These are phyloP conservation scores for Trematosphaeria pertusa DNA, from an alignment of 2,329 filamentous ascomycete species.

Conservation along the genomic window DNA sequence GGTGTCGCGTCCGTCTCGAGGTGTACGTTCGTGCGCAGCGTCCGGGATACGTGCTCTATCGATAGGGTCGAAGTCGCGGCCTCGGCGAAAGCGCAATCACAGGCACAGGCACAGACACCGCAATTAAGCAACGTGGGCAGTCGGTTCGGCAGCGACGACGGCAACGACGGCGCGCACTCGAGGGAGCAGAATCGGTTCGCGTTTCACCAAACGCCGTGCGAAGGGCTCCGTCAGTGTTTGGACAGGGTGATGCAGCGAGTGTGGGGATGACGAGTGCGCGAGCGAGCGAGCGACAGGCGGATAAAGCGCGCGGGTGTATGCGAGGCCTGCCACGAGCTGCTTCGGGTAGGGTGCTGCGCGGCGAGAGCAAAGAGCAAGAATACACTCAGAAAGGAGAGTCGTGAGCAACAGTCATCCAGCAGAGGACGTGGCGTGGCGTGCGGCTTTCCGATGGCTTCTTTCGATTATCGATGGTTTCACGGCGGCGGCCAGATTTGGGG, in stretches of 20 bases:
- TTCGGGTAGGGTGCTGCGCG: not conserved
- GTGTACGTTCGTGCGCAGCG: conserved; percentile 1
- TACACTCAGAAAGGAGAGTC: too few relatives aligned
- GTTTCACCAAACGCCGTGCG: conserved; percentile 45
- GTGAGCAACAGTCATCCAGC: not conserved
- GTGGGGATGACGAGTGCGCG: conserved; percentile 9
- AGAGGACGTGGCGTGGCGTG: not conserved
- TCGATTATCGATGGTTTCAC: not conserved
- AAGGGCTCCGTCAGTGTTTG: conserved; percentile 12
- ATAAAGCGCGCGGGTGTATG: not conserved
- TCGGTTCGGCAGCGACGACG: conserved; percentile 3
- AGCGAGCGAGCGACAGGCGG: conserved; percentile 3
- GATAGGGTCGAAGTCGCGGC: conserved; percentile 16
- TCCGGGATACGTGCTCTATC: conserved; percentile 13
- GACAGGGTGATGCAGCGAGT: conserved; percentile 11
- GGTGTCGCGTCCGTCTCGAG: not conserved
- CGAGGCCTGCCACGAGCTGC: not conserved
- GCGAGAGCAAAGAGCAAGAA: conserved; percentile 9
- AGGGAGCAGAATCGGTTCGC: conserved; percentile 32
- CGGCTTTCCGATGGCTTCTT: not conserved
- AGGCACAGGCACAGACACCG: conserved; percentile 6
- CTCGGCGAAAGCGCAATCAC: conserved; percentile 10
- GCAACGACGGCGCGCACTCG: conserved; percentile 10
- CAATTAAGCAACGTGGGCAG: conserved; percentile 5
- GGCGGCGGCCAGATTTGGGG: not conserved